phyloP scores from a whole-genome alignment of 805 yeast species.

The Metschnikowia lachancei region DNA sequence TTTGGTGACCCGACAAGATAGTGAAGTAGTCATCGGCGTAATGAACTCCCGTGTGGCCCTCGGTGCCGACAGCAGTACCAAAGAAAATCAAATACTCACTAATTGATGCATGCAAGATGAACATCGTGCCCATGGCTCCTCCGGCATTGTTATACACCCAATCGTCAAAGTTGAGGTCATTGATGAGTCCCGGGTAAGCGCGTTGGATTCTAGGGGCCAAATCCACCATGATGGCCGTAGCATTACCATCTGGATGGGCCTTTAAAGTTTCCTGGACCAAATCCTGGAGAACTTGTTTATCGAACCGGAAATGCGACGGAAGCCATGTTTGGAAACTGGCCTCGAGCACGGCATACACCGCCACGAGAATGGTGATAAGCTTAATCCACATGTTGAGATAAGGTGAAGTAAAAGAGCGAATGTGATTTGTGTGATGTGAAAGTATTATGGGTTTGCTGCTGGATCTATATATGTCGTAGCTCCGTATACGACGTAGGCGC shows the following conservation, averaged over 20 bases:
- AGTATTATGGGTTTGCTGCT: too few relatives aligned
- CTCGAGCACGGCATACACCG: slow-evolving; percentile 36
- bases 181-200: slow-evolving; percentile 72
- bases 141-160: slow-evolving; percentile 99
- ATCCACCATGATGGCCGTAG: slow-evolving; percentile 61
- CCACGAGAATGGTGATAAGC: slow-evolving; percentile 21
- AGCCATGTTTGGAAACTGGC: slow-evolving; percentile 58
- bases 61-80: slow-evolving; percentile 92
- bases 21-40: slow-evolving; percentile 98
- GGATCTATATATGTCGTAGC: too few relatives aligned
- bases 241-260: slow-evolving; percentile 53
- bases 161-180: slow-evolving; percentile 68
- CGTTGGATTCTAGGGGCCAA: slow-evolving; percentile 46
- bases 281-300: slow-evolving; percentile 55
- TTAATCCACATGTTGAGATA: slow-evolving; percentile 15
- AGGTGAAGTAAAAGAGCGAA: not conserved
- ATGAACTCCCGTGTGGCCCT: slow-evolving; percentile 94
- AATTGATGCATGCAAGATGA: slow-evolving; percentile 90
- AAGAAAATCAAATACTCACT: slow-evolving; percentile 90
- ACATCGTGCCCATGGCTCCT: slow-evolving; percentile 97
- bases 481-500: too few relatives aligned
- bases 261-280: slow-evolving; percentile 56
- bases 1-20: slow-evolving; percentile 75
- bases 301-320: slow-evolving; percentile 70
- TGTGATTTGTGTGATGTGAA: too few relatives aligned